Base-by-base conservation (phyloP, 495 filamentous ascomycete species). In the Oidiodendron maius region DNA sequence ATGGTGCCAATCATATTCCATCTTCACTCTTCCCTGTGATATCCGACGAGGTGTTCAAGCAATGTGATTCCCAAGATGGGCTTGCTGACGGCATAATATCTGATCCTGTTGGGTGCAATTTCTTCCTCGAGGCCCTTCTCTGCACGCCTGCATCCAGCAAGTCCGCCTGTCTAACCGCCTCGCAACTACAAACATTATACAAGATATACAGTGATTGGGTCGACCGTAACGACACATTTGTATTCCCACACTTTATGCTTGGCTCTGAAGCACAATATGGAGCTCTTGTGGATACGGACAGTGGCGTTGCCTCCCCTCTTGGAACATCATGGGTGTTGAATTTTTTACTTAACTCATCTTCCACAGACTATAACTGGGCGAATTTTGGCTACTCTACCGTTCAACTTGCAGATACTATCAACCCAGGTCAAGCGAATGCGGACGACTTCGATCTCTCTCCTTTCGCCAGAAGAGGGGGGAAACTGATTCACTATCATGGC, bases 41-140 rank as follows among this genome's bases (percentile, higher is more conserved):
- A 26, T 74, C 71, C 11, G 63, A 71, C 0, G 81, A 83, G 52
- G 71, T 86, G 20, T 26, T 85, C 9, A 69, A 70, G 0, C 83
- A 88, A 53, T 89, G 84, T 48, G 83, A 89, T 55, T 52, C 44
- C 3, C 62, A 77, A 16, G 85, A 88, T 58, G 83, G 84, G 1
- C 66, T 77, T 0, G 60, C 66, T 4, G 84, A 87, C 54, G 77
- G 72, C 23, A 81, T 87, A 56, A 79, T 89, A 52, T 80, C 78
- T 52, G 65, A 74, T 40, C 79, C 83, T 0, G 64, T 70, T 32
- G 62, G 71, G 13, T 89, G 84, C 65, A 61, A 68, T 22, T 76
- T 82, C 12, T 56, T 72, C 35, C 63, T 76, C 12, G 66, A 74
- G 38, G 62, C 62, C 0, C 53, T 88, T 20, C 71, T 76, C 8